Base-by-base conservation (phyloP, 495 filamentous ascomycete genomes). In the Daldinia loculata region DNA sequence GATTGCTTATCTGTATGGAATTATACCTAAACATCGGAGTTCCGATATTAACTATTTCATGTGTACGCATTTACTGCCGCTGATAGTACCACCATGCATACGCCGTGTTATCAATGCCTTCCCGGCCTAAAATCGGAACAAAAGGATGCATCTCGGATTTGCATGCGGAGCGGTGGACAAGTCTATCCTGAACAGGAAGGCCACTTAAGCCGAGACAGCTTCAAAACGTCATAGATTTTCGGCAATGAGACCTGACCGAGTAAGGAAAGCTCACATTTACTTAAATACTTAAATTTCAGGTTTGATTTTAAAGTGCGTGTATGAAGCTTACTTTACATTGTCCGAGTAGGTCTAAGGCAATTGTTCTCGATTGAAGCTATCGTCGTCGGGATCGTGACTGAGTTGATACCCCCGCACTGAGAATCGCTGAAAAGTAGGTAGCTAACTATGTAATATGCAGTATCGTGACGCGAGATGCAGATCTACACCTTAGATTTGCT, bases 121-220 rank as follows among this genome's bases (percentile, higher is more conserved):
- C 45, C 50, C 55, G 39, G 61, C 43, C 51, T 56, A 56, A 50
- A 66, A 52, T 52, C 66, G 66, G 61, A 51, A 66, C 14, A 66
- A 43, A 58, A 24, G 27, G 61, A 56, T 61, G 61, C 48, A 48
- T 56, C 56, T 61, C 51, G 56, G 52, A 43, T 56, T 66, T 66
- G 19, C 6, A 58, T 62, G 52, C 69, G 56, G 58, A 66, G 62
- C 52, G 30, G 52, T 55, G 43, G 43, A n/a, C 24, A 34, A 26
- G 19, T 57, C 34, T 39, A 55, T 36, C 70, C 63, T 50, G 53
- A 67, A 72, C 48, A 60, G 69, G 63, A 72, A 72, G 64, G 63
- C 55, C 55, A 56, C 58, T 27, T 53, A 17, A 66, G 34, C 52
- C 58, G 45, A 36, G 22, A 65, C 26, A 61, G 26, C 36, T 56